phyloP scores from a whole-genome alignment of 108 stramenopile species.

The Discostella pseudostelligera region DNA sequence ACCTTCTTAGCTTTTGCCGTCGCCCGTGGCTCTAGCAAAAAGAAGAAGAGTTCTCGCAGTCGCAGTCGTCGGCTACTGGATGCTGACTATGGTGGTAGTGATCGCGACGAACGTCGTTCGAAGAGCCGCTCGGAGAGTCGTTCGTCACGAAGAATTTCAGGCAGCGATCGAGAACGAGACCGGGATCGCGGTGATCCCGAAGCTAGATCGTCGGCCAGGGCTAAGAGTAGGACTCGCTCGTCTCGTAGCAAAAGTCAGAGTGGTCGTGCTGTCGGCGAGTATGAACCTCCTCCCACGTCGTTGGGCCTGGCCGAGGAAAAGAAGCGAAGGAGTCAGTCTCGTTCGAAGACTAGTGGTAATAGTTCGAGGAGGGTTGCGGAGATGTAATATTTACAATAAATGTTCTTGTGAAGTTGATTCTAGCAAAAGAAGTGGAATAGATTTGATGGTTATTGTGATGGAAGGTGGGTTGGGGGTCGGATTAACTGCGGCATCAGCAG shows the following conservation, averaged over 20 bases:
- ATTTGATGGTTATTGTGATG: background rate
- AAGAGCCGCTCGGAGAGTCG: conserved; percentile 40
- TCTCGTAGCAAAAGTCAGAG: conserved; percentile 1
- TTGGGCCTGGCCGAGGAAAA: background rate
- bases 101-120: conserved; percentile 24
- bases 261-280: background rate
- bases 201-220: background rate
- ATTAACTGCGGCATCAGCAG: too few species aligned
- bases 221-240: background rate
- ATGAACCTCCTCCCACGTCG: background rate
- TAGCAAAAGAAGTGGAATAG: too few species aligned
- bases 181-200: background rate
- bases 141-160: conserved; percentile 15
- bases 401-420: too few species aligned
- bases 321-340: background rate
- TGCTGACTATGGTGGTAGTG: conserved; percentile 37
- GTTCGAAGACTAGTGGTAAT: background rate
- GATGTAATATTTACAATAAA: too few species aligned
- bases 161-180: too few species aligned
- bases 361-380: background rate
- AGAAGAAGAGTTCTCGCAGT: conserved; percentile 33
- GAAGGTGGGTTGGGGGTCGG: too few species aligned
- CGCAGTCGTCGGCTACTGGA: conserved; percentile 66
- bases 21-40: conserved; percentile 62
- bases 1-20: conserved; percentile 88